These are phyloP conservation scores for Thuidium tamariscinum DNA, from an alignment of 225 moss, liverwort and hornwort species.

Conservation along the genomic window DNA sequence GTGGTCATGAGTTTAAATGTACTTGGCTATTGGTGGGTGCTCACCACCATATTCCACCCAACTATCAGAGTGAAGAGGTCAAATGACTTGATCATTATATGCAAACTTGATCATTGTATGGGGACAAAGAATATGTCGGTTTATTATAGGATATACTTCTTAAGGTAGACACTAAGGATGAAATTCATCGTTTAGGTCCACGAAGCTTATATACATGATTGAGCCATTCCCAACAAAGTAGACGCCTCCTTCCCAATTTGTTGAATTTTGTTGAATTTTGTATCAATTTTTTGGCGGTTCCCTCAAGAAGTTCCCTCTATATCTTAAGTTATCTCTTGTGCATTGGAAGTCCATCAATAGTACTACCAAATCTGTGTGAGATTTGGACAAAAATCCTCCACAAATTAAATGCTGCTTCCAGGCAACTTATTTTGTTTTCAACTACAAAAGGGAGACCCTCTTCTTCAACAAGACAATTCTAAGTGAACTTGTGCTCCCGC, in stretches of 20 bases:
- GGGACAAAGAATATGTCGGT: fast-evolving
- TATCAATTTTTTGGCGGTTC: neutral
- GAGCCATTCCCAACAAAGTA: neutral
- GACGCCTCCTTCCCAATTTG: neutral
- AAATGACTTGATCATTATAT: neutral
- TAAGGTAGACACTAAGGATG: neutral
- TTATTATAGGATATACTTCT: neutral
- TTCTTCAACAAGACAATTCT: neutral
- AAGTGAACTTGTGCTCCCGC: no score
- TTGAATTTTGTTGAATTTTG: neutral
- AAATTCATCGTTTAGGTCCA: neutral
- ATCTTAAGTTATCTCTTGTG: neutral
- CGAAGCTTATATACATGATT: neutral
- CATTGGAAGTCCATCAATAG: neutral
- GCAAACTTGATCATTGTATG: fast-evolving
- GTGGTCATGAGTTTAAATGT: neutral
- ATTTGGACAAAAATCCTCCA: neutral
- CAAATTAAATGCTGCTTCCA: neutral
- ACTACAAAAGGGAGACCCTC: neutral
- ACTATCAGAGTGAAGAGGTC: neutral
- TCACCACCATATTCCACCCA: neutral
- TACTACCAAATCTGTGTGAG: neutral
- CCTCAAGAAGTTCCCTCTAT: neutral
- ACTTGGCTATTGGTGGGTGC: no score
- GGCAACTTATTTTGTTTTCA: neutral